Base-by-base conservation (phyloP, 345 rosid species). In the Rhizophora mangle region DNA sequence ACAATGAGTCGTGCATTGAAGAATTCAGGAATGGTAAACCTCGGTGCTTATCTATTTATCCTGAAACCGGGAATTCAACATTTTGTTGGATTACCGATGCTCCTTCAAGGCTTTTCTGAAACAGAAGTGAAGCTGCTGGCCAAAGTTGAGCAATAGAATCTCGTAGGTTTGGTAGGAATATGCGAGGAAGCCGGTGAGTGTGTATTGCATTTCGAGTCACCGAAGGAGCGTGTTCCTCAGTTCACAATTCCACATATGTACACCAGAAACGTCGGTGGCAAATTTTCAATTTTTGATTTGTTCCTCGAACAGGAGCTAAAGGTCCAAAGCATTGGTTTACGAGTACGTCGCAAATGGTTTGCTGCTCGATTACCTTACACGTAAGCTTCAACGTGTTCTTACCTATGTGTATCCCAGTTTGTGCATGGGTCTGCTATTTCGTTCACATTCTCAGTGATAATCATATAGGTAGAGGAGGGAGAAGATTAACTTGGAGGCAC, bases 11-110 rank as follows among this genome's bases (percentile, higher is more conserved):
- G 4, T 81, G 74, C 68, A 11, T 68, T 27, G 83, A 82, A 65
- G 91, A 88, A 69, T 86, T 88, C 56, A 79, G 86, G 74, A 86
- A 86, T 72, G 94, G 91, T 86, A 75, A 77, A 37, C 61, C 55
- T 18, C 6, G 30, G 26, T 8, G 20, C 34, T 21, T 32, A 52
- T 36, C 34, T 37, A 9, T 47, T 18, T 56, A 21, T 24, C 60
- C 15, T 3, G 60, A 10, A 1, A 3, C 2, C 22, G 60, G 10
- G 60, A 24, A 24, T 56, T 56, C 29, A 27, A 24, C 26, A 56
- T 21, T 27, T 22, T 27, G 19, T 9, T 27, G 20, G 54, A 47
- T 30, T 10, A 43, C 32, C 68, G 68, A 79, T 63, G 51, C 51
- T 37, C 55, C 10, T 68, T 73, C 74, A 11, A 7, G 73, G 36